Conservation (phyloP, 2,329 filamentous ascomycete genomes). For the Fonsecaea nubica region DNA sequence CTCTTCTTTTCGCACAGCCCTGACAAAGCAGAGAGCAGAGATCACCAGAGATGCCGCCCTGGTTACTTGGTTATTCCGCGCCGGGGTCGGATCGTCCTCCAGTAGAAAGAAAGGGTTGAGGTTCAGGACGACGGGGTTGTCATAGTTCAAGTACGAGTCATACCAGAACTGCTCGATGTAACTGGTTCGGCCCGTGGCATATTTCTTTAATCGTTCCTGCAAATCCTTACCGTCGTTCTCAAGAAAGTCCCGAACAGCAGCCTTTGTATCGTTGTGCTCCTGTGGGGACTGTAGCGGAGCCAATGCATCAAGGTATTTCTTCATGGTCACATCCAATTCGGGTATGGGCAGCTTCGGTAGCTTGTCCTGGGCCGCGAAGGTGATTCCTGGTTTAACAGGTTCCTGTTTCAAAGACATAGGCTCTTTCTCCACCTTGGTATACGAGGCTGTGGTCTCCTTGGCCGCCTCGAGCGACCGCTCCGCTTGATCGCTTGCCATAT, state of each 20-base stretch:
- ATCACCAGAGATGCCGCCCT: slow-evolving; percentile 89
- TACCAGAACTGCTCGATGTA: slow-evolving; percentile 99
- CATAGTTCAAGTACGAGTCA: slow-evolving; percentile 96
- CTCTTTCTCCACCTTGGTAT: slow-evolving; percentile 54
- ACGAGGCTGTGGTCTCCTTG: slow-evolving; percentile 44
- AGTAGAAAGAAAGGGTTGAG: slow-evolving; percentile 97
- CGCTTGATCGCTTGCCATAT: slow-evolving; percentile 39
- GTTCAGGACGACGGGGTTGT: slow-evolving; percentile 96
- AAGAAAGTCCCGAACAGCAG: slow-evolving; percentile 83
- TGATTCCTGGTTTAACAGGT: slow-evolving; percentile 71
- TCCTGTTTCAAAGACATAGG: slow-evolving; percentile 57
- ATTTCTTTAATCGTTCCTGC: slow-evolving; percentile 87
- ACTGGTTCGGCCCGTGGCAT: slow-evolving; percentile 87
- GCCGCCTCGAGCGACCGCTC: slow-evolving; percentile 40
- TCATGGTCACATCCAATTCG: slow-evolving; percentile 77
- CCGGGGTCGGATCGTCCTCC: slow-evolving; percentile 95
- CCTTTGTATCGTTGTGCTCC: slow-evolving; percentile 81
- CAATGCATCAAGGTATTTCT: slow-evolving; percentile 79
- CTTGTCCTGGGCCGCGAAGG: slow-evolving; percentile 86
- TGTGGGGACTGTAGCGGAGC: slow-evolving; percentile 79
- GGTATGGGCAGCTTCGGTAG: slow-evolving; percentile 93
- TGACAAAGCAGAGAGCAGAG: slow-evolving; percentile 88
- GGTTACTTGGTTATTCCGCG: slow-evolving; percentile 94
- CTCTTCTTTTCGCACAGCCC: slow-evolving; percentile 91
- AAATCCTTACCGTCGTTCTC: slow-evolving; percentile 79